A percentile compares a stretch with the other conserved stretches of the same genome.
Evolutionary conservation across 768 basidiomycete genomes (phyloP).

Genomic region (Omphalotus guepiniiformis): DNA sequence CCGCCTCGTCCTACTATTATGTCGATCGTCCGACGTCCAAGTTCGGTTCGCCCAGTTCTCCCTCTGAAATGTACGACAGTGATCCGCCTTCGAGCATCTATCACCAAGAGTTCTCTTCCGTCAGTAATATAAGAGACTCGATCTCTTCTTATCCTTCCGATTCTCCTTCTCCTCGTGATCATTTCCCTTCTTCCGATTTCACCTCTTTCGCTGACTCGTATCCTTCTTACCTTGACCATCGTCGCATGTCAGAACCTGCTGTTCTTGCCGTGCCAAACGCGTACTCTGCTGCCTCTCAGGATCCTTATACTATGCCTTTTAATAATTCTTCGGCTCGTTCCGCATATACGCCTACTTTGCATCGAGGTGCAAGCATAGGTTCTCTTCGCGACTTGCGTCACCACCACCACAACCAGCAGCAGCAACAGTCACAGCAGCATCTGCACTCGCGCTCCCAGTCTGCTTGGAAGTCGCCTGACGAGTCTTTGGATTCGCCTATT

Average conservation of each 20-base stretch:
- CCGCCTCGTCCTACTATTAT: constrained; percentile 31
- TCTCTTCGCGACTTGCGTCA: constrained; percentile 40
- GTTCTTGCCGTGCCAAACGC: constrained; percentile 41
- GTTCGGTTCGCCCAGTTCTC: constrained; percentile 28
- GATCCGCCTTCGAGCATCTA: constrained; percentile 11
- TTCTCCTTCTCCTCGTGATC: constrained; percentile 39
- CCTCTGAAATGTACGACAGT: constrained; percentile 28
- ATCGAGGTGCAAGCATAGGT: constrained; percentile 41
- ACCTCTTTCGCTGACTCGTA: constrained; percentile 33
- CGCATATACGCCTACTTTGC: constrained; percentile 37
- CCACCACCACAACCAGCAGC: too few relatives aligned
- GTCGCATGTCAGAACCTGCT: constrained; percentile 68
- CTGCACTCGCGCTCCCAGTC: constrained; percentile 9
- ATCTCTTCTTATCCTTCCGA: constrained; percentile 16
- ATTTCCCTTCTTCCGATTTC: too few relatives aligned
- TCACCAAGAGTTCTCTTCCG: constrained; percentile 13
- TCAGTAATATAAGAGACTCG: constrained; percentile 21
- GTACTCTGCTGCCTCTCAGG: constrained; percentile 25
- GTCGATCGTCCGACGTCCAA: constrained; percentile 23
- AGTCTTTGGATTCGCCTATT: constrained; percentile 29
- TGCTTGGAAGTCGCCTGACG: constrained; percentile 2
- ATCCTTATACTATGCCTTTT: constrained; percentile 14
- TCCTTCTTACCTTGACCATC: constrained; percentile 45
- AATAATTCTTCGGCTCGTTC: constrained; percentile 27
- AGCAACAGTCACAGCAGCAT: too few relatives aligned